phyloP scores from a whole-genome alignment of 1,284 basidiomycete species.

The Phlebopus sp. region DNA sequence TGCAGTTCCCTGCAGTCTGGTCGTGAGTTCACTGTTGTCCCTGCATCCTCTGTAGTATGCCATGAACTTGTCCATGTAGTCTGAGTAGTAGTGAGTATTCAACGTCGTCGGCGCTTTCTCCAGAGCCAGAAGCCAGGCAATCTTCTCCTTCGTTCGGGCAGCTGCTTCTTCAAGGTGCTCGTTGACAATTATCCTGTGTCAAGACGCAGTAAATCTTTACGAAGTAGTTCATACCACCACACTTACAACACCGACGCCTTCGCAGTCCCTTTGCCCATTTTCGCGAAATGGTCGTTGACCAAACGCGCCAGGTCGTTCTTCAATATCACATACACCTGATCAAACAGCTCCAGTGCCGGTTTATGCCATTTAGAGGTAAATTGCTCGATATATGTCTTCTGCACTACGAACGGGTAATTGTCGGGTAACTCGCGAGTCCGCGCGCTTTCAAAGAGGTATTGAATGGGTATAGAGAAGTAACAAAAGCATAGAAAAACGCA shows the following conservation, averaged over 20 bases:
- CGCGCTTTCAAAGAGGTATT: conserved; percentile 39
- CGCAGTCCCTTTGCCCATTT: conserved; percentile 51
- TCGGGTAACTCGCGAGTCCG: conserved; percentile 67
- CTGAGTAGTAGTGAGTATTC: conserved; percentile 55
- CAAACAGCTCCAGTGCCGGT: conserved; percentile 50
- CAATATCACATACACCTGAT: conserved; percentile 40
- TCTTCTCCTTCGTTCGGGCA: conserved; percentile 36
- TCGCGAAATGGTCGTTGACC: conserved; percentile 46
- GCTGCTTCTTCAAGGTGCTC: conserved; percentile 47
- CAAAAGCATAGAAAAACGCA: conserved; percentile 29
- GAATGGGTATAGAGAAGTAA: neutral
- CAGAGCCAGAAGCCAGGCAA: conserved; percentile 51
- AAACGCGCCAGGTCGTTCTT: conserved; percentile 39
- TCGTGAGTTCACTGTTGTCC: conserved; percentile 29
- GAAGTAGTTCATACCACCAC: neutral
- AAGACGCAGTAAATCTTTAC: neutral
- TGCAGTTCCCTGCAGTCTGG: conserved; percentile 11
- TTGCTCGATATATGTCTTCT: conserved; percentile 44
- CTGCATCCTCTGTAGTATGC: conserved; percentile 44
- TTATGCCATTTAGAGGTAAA: conserved; percentile 48
- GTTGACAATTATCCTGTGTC: conserved; percentile 42
- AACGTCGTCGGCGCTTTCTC: conserved; percentile 54
- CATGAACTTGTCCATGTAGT: conserved; percentile 59
- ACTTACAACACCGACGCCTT: conserved; percentile 54
- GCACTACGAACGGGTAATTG: conserved; percentile 62